Base-by-base conservation (phyloP, 1,284 basidiomycete genomes). In the Ceratobasidium sp. region DNA sequence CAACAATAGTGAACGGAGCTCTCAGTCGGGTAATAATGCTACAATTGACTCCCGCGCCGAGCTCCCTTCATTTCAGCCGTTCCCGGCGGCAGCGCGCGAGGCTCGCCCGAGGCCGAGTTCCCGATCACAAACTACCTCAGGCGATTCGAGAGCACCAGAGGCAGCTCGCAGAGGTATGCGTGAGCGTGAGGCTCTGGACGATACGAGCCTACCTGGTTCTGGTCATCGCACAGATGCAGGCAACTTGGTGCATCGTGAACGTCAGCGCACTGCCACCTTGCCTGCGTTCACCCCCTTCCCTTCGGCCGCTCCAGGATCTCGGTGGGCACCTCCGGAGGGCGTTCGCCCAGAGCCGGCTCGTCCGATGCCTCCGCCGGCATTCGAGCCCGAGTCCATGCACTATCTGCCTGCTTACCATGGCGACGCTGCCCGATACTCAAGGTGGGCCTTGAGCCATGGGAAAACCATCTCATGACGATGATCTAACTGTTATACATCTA, bases 61-160 rank as follows among this genome's bases (percentile, higher is more conserved):
- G 29, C 62, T 57, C 25, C 71, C 71, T 32, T n/a, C 49, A 3
- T 75, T 75, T 66, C 61, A 75, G 51, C 1, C 61, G 15, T 75
- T 75, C 43, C 71, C 71, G 19, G 61, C 46, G 8, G 43, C 65
- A 67, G 37, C 49, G 3, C 57, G 59, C 9, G 54, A 70, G 11
- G 22, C 34, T 57, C 51, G 54, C 8, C 34, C 43, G 32, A 64
- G 70, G 19, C 71, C 71, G 46, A 52, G 8, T 46, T 25, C 70
- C 7, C 22, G 57, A 46, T 19, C 43, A 43, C 54, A 56, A 32
- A 17, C 61, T 64, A 15, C 46, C 8, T 34, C 37, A 6, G 46
- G 22, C 62, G n/a, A 32, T 17, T 19, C 34, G 44, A 17, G 25
- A 34, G 32, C 51, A 8, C 69, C 40, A n/a, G 43, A 49, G 49